phyloP scores from a whole-genome alignment of 2,329 filamentous ascomycete genomes.

The Erysiphe pulchra region DNA sequence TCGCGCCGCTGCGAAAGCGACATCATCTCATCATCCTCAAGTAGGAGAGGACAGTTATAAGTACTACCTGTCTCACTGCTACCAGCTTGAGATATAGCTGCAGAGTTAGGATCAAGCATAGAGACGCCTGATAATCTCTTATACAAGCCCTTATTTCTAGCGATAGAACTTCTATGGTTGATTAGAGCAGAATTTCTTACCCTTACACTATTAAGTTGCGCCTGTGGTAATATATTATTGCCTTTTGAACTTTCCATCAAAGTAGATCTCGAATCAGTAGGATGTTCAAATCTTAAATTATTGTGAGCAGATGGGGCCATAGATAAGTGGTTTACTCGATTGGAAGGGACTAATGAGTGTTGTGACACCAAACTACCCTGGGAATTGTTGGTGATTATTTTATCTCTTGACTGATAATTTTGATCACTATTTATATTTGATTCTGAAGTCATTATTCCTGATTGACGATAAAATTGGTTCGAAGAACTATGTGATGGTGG shows the following conservation, averaged over 20 bases:
- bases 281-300: too few relatives aligned
- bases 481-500: not conserved
- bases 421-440: too few relatives aligned
- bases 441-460: too few relatives aligned
- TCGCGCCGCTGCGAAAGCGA: slow-evolving; percentile 42
- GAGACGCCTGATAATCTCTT: not conserved
- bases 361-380: too few relatives aligned
- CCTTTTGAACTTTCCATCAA: too few relatives aligned
- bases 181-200: not conserved
- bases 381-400: too few relatives aligned
- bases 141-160: not conserved
- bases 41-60: not conserved
- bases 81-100: not conserved
- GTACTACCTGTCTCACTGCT: not conserved
- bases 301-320: too few relatives aligned
- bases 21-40: slow-evolving; percentile 15
- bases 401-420: too few relatives aligned
- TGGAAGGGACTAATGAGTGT: too few relatives aligned
- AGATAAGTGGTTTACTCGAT: too few relatives aligned
- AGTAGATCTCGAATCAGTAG: too few relatives aligned
- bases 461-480: not conserved
- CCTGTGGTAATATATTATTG: too few relatives aligned
- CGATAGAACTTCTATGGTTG: not conserved
- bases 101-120: not conserved
- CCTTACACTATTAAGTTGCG: not conserved